phyloP scores from a whole-genome alignment of 306 rosid species.

The Oxytropis ochrocephala region DNA sequence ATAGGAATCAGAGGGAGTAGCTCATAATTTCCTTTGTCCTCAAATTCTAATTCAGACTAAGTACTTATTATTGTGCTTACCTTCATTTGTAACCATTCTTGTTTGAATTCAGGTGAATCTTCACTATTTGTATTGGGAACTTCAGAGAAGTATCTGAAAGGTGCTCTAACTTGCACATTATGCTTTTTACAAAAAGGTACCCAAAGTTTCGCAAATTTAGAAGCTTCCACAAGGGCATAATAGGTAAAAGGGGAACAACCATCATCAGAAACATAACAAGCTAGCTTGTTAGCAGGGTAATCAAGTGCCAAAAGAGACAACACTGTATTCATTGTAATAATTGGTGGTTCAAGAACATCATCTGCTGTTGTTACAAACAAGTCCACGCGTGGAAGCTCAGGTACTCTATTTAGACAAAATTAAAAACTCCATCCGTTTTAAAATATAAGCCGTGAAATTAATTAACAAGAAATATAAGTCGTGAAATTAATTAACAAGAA shows the following conservation, averaged over 20 bases:
- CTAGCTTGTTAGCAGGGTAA: constrained; percentile 54
- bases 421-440: too few species aligned
- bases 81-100: constrained; percentile 47
- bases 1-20: too few species aligned
- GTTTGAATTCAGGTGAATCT: constrained; percentile 19
- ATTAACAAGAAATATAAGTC: neutral
- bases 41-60: neutral
- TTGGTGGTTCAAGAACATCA: constrained; percentile 49
- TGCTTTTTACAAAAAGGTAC: constrained; percentile 57
- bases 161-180: constrained; percentile 47
- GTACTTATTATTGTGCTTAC: constrained; percentile 11
- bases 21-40: neutral
- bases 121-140: neutral
- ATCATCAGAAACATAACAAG: constrained; percentile 79
- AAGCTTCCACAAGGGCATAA: constrained; percentile 48
- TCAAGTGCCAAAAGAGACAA: constrained; percentile 59
- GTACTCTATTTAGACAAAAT: constrained; percentile 19
- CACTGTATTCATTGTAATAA: constrained; percentile 57
- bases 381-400: constrained; percentile 56
- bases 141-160: constrained; percentile 42
- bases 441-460: neutral
- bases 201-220: constrained; percentile 55
- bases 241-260: constrained; percentile 50
- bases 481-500: neutral
- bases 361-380: constrained; percentile 71